These are phyloP conservation scores for Xylaria sp. DNA, from an alignment of 2,329 filamentous ascomycete species.

Conservation along the genomic window DNA sequence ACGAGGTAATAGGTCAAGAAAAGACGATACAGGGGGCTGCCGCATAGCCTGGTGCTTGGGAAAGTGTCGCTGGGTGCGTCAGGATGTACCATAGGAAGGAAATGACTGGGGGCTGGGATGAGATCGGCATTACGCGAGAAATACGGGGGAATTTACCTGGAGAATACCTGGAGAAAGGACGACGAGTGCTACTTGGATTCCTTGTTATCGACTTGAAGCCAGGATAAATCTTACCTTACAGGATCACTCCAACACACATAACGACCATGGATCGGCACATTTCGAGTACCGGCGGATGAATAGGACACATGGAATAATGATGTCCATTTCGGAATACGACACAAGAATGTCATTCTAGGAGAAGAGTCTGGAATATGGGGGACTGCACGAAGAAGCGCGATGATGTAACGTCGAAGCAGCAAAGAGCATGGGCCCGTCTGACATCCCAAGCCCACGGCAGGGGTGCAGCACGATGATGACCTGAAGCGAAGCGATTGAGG, in stretches of 20 bases:
- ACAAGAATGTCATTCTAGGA: neutral
- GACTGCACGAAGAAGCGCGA: neutral
- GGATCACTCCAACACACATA: neutral
- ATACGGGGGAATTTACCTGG: constrained; percentile 20
- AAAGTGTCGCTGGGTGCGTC: neutral
- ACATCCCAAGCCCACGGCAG: constrained; percentile 11
- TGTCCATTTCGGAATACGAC: constrained; percentile 7
- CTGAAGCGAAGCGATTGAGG: constrained; percentile 8
- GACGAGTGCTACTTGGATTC: constrained; percentile 6
- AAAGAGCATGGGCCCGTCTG: constrained; percentile 15
- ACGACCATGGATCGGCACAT: neutral
- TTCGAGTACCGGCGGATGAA: constrained; percentile 1
- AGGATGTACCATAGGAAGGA: neutral
- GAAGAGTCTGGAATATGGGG: neutral
- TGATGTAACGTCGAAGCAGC: constrained; percentile 3
- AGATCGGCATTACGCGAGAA: constrained; percentile 20
- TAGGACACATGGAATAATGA: neutral
- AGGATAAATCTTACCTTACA: constrained; percentile 3
- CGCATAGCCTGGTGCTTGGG: neutral
- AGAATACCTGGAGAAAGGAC: constrained; percentile 26
- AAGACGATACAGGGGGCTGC: constrained; percentile 3
- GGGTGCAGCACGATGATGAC: constrained; percentile 11
- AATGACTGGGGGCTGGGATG: constrained; percentile 2
- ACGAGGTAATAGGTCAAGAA: constrained; percentile 5
- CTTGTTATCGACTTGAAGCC: neutral